Conservation (phyloP, 2,329 filamentous ascomycete genomes). For the Gnomoniopsis smithogilvyi region DNA sequence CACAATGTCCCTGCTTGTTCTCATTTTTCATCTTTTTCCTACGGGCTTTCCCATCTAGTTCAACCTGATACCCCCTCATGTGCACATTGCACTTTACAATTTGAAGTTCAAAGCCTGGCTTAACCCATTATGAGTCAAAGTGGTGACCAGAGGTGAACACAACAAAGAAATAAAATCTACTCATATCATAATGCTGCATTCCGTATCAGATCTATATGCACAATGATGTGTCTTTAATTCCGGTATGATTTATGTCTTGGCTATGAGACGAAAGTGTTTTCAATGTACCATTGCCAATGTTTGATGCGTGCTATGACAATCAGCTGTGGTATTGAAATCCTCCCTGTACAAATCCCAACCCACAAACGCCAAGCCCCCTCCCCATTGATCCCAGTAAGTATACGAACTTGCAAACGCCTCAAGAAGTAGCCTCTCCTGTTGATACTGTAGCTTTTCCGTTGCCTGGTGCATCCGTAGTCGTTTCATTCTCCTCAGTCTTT, state of each 20-base stretch:
- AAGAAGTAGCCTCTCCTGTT: background rate
- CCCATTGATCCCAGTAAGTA: background rate
- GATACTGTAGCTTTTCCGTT: background rate
- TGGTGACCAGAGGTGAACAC: background rate
- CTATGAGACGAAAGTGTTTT: background rate
- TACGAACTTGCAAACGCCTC: background rate
- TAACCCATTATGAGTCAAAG: background rate
- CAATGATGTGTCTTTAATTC: background rate
- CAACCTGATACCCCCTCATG: constrained; percentile 18
- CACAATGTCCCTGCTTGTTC: background rate
- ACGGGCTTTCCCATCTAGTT: background rate
- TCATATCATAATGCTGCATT: background rate
- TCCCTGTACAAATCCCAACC: background rate
- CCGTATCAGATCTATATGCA: background rate
- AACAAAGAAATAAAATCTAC: background rate
- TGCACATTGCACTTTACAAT: constrained; percentile 14
- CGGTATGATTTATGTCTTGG: background rate
- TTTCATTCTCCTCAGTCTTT: background rate
- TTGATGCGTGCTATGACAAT: background rate
- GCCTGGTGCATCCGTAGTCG: background rate
- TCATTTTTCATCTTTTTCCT: background rate
- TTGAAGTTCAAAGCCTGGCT: background rate
- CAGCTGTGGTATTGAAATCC: background rate
- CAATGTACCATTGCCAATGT: background rate
- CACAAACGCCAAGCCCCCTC: background rate